Evolutionary conservation across 495 filamentous ascomycete genomes (phyloP), one percentile per base, ranked within the genome.

Genomic region (Aspergillus wentii): DNA sequence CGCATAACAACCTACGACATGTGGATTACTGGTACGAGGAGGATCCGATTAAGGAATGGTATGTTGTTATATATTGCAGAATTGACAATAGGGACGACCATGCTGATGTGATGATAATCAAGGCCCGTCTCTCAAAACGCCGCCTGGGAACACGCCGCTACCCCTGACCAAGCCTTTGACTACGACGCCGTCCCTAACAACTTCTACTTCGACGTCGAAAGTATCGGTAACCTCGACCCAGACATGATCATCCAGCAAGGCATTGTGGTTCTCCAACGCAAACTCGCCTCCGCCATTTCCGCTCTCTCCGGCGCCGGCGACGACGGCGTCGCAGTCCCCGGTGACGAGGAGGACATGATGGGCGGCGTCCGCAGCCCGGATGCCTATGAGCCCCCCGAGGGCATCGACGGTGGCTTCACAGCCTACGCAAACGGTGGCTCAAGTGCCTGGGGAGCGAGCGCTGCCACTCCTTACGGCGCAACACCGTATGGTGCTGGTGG

Each of bases 181-280:
- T 95, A 86, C 62, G 85, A 95, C 46, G 92, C 88, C 13, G 75
- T 83, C 16, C 88, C 92, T 4, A 74, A 69, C 33, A 76, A 72
- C 38, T 98, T 95, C 66, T 98, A 94, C 71, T 79, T 90, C 48
- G 87, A 96, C 44, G 83, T 98, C 18, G 92, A 98, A 57, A 86
- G 83, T 25, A 81, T 85, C 43, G 92, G 92, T 11, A 83, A 80
- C 44, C 74, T 98, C 7, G 83, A 89, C 4, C 90, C 94, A 0
- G 89, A 97, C 50, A 70, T 69, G 30, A 88, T 97, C 38, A 74
- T 97, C 37, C 80, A 88, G 40, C 83, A 94, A 52, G 89, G 88
- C 17, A 94, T 97, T 57, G 81, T 85, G 51, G 81, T 88, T 16
- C 62, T 98, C 17, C 91, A 97, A 57, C 76, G 82, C 40, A 98